Conservation (phyloP, 805 yeast species). For the Lipomyces starkeyi region DNA sequence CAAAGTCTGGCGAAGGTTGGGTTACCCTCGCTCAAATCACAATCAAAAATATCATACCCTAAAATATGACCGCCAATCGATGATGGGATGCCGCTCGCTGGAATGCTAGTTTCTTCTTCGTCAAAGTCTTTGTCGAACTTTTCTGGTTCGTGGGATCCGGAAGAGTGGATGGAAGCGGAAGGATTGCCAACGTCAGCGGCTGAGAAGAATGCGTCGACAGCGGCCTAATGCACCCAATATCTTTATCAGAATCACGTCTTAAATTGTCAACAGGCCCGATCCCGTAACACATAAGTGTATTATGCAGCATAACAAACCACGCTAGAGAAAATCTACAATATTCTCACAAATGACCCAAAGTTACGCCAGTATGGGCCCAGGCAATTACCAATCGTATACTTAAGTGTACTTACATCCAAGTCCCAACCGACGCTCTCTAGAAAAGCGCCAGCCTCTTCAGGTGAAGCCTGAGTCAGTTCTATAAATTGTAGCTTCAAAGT, state of each 20-base stretch:
- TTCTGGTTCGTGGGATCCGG: not conserved
- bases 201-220: constrained; percentile 27
- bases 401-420: constrained; percentile 38
- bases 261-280: not conserved
- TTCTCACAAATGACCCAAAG: not conserved
- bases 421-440: constrained; percentile 47
- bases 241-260: not conserved
- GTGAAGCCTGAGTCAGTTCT: constrained; percentile 49
- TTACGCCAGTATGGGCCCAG: not conserved
- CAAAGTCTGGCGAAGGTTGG: not conserved
- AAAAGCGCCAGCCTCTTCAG: constrained; percentile 50
- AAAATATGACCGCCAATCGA: constrained; percentile 3
- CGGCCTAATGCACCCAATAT: constrained; percentile 15
- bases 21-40: not conserved
- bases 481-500: constrained; percentile 41
- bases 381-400: not conserved
- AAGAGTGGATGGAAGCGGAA: constrained; percentile 8
- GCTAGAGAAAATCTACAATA: not conserved
- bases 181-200: constrained; percentile 11
- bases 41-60: not conserved
- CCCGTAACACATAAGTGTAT: not conserved
- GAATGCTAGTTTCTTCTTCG: not conserved
- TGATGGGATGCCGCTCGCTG: not conserved
- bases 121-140: constrained; percentile 6
- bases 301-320: not conserved